phyloP scores from a whole-genome alignment of 2,329 filamentous ascomycete species.

The Phoma sp. region DNA sequence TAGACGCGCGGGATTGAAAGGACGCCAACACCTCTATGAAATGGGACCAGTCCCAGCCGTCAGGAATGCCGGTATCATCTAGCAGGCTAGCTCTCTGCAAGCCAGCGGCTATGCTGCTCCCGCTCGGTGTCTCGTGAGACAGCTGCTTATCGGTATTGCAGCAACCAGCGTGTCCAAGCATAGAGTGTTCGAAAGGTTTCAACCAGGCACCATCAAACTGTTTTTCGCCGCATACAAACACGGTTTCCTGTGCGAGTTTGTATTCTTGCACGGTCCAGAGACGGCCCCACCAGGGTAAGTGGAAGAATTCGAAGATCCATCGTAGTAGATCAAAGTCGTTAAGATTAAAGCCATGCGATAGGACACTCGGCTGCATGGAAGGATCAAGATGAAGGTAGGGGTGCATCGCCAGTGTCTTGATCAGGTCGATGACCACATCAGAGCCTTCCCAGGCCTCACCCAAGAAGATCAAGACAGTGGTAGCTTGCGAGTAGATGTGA shows the following conservation, averaged over 20 bases:
- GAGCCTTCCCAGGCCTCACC: background rate
- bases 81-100: background rate
- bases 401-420: background rate
- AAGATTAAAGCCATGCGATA: background rate
- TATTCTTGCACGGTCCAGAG: conserved; percentile 9
- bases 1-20: background rate
- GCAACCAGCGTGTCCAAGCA: background rate
- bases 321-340: background rate
- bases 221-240: background rate
- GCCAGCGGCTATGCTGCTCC: background rate
- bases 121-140: background rate
- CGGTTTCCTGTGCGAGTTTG: background rate
- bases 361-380: background rate
- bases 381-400: background rate
- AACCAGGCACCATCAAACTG: background rate
- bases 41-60: background rate
- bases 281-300: conserved; percentile 2
- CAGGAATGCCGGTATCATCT: background rate
- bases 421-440: background rate
- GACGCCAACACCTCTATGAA: background rate
- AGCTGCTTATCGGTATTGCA: background rate
- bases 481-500: conserved; percentile 17
- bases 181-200: background rate
- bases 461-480: background rate
- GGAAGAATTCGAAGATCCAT: background rate